phyloP scores from a whole-genome alignment of 345 rosid species.

The Hibiscus syriacus region DNA sequence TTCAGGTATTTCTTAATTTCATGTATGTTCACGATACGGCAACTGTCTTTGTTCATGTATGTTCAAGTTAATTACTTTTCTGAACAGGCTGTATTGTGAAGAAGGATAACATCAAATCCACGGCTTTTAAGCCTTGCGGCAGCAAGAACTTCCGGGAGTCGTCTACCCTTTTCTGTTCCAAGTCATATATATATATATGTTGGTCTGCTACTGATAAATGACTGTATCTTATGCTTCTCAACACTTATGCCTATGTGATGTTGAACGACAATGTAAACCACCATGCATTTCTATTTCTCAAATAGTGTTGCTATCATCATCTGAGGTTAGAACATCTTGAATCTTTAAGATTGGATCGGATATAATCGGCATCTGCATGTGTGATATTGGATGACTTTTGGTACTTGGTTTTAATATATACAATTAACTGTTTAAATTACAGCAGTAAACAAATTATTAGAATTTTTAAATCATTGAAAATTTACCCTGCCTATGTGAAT shows the following conservation, averaged over 20 bases:
- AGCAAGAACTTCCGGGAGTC: not conserved
- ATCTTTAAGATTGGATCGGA: too few species aligned
- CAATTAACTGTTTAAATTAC: too few species aligned
- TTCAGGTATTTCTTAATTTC: too few species aligned
- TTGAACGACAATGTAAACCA: not conserved
- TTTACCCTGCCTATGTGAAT: too few species aligned
- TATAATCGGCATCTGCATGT: not conserved
- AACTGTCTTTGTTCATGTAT: not conserved
- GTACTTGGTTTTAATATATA: too few species aligned
- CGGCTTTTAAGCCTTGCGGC: slow-evolving; percentile 56
- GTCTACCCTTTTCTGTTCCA: not conserved
- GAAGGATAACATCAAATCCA: slow-evolving; percentile 94
- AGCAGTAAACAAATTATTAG: too few species aligned
- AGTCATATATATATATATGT: too few species aligned
- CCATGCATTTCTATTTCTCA: not conserved
- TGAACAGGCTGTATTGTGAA: slow-evolving; percentile 82
- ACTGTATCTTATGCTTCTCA: not conserved
- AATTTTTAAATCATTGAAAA: too few species aligned
- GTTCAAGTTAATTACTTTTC: not conserved
- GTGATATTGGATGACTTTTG: not conserved
- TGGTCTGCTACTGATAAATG: not conserved
- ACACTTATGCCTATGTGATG: not conserved
- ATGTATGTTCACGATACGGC: too few species aligned
- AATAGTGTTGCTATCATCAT: not conserved
- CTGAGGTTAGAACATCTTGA: not conserved